Evolutionary conservation across 1,284 basidiomycete genomes (phyloP), one percentile per base, ranked within the genome.

Genomic region (Tetrapyrgos nigripes): DNA sequence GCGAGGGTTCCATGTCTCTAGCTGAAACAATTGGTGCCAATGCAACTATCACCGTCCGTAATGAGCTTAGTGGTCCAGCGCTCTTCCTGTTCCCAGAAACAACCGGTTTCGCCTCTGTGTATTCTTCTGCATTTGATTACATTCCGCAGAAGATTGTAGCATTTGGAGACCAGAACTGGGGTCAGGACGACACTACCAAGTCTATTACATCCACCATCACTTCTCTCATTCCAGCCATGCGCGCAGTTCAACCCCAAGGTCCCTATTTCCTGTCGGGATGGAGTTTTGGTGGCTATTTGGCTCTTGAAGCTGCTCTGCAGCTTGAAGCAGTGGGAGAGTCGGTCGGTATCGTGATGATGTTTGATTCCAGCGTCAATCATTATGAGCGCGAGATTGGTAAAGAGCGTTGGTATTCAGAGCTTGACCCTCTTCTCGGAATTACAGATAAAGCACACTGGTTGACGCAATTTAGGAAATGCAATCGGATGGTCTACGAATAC

Each of bases 41-140:
- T 33, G 44, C 28, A 21, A 47, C 44, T 4, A 33, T 55, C 21
- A 26, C 24, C 5, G 26, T 26, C 44, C 26, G 45, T 14, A 23
- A 23, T 26, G 14, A 55, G 4, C 5, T 2, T 40, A 19, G 44
- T 24, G 47, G 23, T 19, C n/a, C 23, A 24, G 27, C 47, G 3
- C 29, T 55, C 31, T 55, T 55, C 47, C 21, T 50, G 14, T 55
- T 55, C 37, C 54, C 47, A 5, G 54, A 55, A 23, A 27, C 29
- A 5, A 55, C 45, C 3, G 54, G 54, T 11, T 37, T 49, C 47
- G 54, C 54, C 31, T 37, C 46, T 11, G 46, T 55, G 10, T 55
- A 55, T 17, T 33, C 46, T 1, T 49, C 46, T 21, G 45, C 54
- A 2, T 55, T 55, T 17, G 46, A 49, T 21, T 17, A 26, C 21